Conservation (phyloP, 2,329 filamentous ascomycete genomes). For the Fusarium dlaminii region DNA sequence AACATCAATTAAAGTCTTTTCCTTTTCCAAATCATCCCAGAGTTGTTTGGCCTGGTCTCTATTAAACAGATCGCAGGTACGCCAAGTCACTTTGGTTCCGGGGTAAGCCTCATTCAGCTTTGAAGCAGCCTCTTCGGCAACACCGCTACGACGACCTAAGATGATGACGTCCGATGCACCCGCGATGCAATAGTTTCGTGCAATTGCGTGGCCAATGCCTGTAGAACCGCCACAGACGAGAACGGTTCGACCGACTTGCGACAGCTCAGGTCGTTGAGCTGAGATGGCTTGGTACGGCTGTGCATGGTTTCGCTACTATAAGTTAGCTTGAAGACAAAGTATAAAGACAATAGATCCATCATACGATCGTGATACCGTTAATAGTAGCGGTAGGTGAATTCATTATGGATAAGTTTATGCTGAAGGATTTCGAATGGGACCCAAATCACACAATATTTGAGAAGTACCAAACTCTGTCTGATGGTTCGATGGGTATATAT, state of each 20-base stretch:
- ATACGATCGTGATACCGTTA: constrained; percentile 9
- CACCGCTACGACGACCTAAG: constrained; percentile 39
- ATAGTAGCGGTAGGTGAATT: constrained; percentile 3
- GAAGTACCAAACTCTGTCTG: accelerated
- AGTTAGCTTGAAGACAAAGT: background rate
- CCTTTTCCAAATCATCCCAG: constrained; percentile 17
- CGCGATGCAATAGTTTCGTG: constrained; percentile 62
- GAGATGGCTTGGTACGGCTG: constrained; percentile 51
- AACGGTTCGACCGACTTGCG: constrained; percentile 59
- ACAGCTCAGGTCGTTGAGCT: constrained; percentile 49
- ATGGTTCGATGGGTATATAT: background rate
- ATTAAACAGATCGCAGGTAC: constrained; percentile 4
- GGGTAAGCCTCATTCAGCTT: constrained; percentile 14
- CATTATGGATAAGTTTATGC: background rate
- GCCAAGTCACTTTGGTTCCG: background rate
- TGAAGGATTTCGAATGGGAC: accelerated
- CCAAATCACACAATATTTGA: accelerated
- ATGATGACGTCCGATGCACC: constrained; percentile 51
- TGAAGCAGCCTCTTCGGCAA: constrained; percentile 2
- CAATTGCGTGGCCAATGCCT: constrained; percentile 73
- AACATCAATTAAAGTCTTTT: constrained; percentile 3
- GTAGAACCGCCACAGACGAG: constrained; percentile 74
- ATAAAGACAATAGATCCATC: background rate
- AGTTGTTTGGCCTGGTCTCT: background rate
- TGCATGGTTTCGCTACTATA: constrained; percentile 38